Conservation (phyloP, 202 grass and related monocot genomes). For the Schoenoplectus tabernaemontani region DNA sequence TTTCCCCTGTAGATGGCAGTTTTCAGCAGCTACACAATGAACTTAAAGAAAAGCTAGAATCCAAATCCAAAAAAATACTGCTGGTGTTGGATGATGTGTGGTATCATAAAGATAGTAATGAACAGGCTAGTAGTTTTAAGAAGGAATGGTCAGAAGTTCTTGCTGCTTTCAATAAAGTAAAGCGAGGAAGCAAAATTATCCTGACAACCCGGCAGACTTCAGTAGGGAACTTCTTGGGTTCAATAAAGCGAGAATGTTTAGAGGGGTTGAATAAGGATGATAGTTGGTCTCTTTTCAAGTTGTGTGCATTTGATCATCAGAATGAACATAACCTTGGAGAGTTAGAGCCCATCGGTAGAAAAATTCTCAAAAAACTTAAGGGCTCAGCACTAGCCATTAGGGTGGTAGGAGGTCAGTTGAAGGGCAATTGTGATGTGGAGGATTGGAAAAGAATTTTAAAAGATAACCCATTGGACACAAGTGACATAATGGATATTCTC, state of each 20-base stretch:
- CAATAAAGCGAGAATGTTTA: background rate
- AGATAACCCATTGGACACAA: background rate
- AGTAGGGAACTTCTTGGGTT: background rate
- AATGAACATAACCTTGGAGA: background rate
- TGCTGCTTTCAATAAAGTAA: background rate
- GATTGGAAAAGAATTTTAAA: background rate
- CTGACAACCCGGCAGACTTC: background rate
- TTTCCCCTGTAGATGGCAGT: background rate
- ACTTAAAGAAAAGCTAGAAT: background rate
- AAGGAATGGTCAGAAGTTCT: background rate
- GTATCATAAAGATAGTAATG: background rate
- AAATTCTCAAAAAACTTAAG: slow-evolving; percentile 1
- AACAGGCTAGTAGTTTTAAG: background rate
- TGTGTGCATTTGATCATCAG: background rate
- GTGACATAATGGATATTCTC: background rate
- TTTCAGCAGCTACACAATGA: background rate
- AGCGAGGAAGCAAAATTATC: background rate
- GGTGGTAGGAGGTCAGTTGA: background rate
- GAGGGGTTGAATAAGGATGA: background rate
- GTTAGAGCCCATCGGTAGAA: background rate
- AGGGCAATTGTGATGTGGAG: background rate
- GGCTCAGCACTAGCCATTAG: background rate
- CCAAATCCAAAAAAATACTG: background rate
- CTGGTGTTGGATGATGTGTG: background rate
- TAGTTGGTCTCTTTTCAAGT: slow-evolving; percentile 4